phyloP scores from a whole-genome alignment of 202 grass and related monocot genomes.

The Zizania palustris region DNA sequence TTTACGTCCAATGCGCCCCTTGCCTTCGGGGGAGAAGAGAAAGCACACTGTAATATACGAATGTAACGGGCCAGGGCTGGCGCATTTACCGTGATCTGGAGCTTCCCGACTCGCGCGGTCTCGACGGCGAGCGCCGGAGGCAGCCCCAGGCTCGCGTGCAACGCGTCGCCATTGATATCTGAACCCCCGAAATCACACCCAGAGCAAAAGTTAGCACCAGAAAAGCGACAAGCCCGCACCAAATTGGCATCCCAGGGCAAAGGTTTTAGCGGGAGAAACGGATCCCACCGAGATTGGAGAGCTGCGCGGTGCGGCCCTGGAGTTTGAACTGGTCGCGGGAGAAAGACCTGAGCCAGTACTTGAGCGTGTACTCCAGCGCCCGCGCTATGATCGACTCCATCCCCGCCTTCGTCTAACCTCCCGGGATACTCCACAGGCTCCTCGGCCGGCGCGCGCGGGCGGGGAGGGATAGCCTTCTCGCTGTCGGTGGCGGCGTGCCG shows the following conservation, averaged over 20 bases:
- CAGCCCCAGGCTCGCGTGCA: constrained; percentile 89
- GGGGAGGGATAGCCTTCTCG: neutral
- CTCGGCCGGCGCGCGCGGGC: neutral
- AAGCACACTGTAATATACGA: neutral
- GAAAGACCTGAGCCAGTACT: constrained; percentile 99
- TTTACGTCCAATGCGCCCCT: constrained; percentile 9
- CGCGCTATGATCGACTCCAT: constrained; percentile 99
- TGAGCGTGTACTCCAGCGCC: constrained; percentile 99
- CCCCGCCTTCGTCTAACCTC: constrained; percentile 1
- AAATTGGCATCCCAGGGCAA: neutral
- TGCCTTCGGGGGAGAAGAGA: neutral
- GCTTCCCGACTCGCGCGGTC: constrained; percentile 82
- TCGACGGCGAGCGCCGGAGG: constrained; percentile 78
- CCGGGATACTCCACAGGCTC: neutral
- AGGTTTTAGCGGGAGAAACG: neutral
- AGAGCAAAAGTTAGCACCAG: constrained; percentile 12
- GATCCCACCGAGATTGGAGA: constrained; percentile 82
- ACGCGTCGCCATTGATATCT: constrained; percentile 97
- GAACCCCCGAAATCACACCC: constrained; percentile 37
- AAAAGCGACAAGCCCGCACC: constrained; percentile 2
- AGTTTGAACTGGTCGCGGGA: constrained; percentile 99
- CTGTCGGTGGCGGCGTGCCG: constrained; percentile 27
- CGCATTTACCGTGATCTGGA: constrained; percentile 87
- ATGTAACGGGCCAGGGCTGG: neutral
- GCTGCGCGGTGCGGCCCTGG: constrained; percentile 92